These are phyloP conservation scores for Penicillium olsonii DNA, from an alignment of 2,329 filamentous ascomycete species.

Conservation along the genomic window DNA sequence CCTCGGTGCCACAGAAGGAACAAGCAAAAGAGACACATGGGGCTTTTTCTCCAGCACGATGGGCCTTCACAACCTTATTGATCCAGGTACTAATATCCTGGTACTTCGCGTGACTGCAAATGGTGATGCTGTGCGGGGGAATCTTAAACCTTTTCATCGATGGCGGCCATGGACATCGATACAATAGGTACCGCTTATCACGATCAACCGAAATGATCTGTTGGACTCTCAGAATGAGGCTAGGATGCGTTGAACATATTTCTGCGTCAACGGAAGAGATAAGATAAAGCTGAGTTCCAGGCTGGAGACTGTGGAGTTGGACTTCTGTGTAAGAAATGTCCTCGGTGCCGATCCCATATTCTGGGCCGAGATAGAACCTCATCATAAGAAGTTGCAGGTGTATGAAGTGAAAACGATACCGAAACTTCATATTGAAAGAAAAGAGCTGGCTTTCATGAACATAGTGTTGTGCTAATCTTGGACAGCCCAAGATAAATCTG, in stretches of 20 bases:
- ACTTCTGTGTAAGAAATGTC: conserved; percentile 39
- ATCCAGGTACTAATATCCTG: not conserved
- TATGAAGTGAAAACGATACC: conserved; percentile 6
- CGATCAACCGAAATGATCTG: not conserved
- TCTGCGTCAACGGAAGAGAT: conserved; percentile 12
- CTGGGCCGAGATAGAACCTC: conserved; percentile 3
- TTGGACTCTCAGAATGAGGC: not conserved
- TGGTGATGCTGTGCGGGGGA: not conserved
- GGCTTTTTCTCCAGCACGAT: not conserved
- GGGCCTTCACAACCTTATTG: not conserved
- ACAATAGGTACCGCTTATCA: not conserved
- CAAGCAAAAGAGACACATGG: not conserved
- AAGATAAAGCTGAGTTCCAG: not conserved
- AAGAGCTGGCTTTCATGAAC: not conserved
- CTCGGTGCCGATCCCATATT: conserved; percentile 7
- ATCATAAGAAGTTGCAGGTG: conserved; percentile 16
- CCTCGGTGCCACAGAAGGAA: not conserved
- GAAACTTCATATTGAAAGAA: not conserved
- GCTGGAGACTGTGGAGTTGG: not conserved
- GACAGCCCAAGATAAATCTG: not conserved
- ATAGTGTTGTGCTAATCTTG: not conserved
- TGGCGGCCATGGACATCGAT: not conserved
- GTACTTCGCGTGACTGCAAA: not conserved
- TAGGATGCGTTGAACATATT: conserved; percentile 6
- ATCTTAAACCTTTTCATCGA: not conserved